These are phyloP conservation scores for Iris macrosiphon DNA, from an alignment of 106 monocot species.

Conservation along the genomic window DNA sequence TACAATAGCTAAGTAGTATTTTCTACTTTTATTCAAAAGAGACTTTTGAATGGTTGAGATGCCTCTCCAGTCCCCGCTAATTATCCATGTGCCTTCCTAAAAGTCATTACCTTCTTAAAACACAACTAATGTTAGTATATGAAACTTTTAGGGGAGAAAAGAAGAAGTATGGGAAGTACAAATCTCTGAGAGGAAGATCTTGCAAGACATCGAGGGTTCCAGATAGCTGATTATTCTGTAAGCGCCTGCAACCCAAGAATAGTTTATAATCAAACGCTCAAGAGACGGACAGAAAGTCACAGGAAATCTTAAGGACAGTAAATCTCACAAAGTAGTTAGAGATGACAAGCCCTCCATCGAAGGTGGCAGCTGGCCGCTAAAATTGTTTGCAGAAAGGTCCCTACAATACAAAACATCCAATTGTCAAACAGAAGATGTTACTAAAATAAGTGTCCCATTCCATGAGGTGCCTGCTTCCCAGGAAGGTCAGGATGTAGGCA, in stretches of 20 bases:
- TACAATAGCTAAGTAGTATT: no score
- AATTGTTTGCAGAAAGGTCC: constrained; percentile 83
- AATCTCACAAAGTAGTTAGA: constrained; percentile 78
- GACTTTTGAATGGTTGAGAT: no score
- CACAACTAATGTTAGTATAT: no score
- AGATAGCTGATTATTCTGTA: constrained; percentile 80
- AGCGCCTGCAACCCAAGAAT: constrained; percentile 40
- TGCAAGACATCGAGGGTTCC: constrained; percentile 77
- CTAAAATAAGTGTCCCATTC: no score
- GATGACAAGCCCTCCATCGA: constrained; percentile 77
- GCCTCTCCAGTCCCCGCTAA: no score
- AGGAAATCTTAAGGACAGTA: constrained; percentile 1
- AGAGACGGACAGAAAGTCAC: background rate
- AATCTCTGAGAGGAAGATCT: constrained; percentile 81
- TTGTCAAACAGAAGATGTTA: no score
- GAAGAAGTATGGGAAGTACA: constrained; percentile 57
- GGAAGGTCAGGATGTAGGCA: no score
- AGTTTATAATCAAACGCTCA: constrained; percentile 5
- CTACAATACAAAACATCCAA: constrained; percentile 23
- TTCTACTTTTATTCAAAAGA: no score
- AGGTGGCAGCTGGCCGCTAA: constrained; percentile 73
- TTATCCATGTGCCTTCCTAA: background rate
- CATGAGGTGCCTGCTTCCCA: no score
- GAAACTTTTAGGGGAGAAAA: background rate
- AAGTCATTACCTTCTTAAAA: background rate